Evolutionary conservation across 2,329 filamentous ascomycete genomes (phyloP), one percentile per base, ranked within the genome.

Genomic region (Alternaria sp.): DNA sequence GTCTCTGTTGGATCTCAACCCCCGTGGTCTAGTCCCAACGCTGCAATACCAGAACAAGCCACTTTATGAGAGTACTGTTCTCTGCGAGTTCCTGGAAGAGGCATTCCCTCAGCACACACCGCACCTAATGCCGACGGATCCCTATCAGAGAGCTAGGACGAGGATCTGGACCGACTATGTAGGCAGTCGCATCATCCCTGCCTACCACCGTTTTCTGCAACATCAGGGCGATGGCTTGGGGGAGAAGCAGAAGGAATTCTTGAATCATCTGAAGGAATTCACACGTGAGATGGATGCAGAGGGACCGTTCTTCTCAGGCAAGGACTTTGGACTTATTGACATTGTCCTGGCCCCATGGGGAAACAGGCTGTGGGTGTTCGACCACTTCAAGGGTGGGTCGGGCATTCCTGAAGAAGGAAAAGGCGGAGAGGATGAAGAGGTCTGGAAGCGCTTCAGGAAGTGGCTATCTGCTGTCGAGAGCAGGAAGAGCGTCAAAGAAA

Each of bases 71-170:
- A 91, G 89, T 72, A 87, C 83, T 8, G 86, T 94, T 50, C 85
- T 95, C 40, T 89, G 88, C 79, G 91, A 93, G 76, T 95, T 92
- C 68, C 83, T 95, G 1, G 89, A 95, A 67, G 91, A 94, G 65
- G 88, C 87, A 0, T 93, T 88, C 64, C 81, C 85, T 0, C 82
- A 83, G 5, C 84, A 73, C 77, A 82, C 58, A 57, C 83, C 83
- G 2, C 76, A 79, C 2, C 77, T 94, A 5, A 79, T 92, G 10
- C 89, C 91, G 0, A 72, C 77, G 0, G 87, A 89, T 59, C 81
- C 87, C 0, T 94, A 92, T 71, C 84, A 88, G 57, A 84, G 86
- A 56, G 91, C 91, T 4, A 79, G 88, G 19, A 88, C 87, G 45
- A 82, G 90, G 32, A 86, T 94, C 54, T 94, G 91, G 91, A 90